Evolutionary conservation across 805 yeast species (phyloP).

Genomic region (Monosporozyma servazzii): DNA sequence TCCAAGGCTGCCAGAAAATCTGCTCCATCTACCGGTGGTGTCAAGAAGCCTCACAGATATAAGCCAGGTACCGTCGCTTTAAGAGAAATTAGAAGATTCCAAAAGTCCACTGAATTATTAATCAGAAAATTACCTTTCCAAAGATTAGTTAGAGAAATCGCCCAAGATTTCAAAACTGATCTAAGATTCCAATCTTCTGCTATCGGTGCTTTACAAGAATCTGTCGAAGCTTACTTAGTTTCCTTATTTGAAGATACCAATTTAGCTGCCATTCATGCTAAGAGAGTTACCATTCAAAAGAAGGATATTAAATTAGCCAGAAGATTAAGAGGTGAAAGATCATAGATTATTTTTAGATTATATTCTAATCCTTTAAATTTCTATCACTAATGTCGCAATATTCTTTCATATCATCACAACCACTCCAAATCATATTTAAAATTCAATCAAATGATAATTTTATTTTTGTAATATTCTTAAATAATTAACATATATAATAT

Average conservation of each 20-base stretch:
- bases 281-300: constrained; percentile 97
- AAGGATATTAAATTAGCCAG: constrained; percentile 97
- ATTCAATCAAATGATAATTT: background rate
- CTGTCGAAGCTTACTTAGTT: constrained; percentile 96
- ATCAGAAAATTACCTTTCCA: constrained; percentile 97
- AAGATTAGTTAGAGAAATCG: constrained; percentile 91
- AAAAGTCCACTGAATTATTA: constrained; percentile 88
- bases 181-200: constrained; percentile 97
- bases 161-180: constrained; percentile 88
- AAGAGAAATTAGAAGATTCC: constrained; percentile 96
- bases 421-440: background rate
- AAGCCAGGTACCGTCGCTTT: constrained; percentile 96
- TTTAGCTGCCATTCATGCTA: constrained; percentile 97
- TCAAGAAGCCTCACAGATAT: constrained; percentile 91
- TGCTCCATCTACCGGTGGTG: constrained; percentile 89
- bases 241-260: constrained; percentile 96
- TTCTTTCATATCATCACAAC: background rate
- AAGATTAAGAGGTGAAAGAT: constrained; percentile 95
- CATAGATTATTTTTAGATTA: constrained; percentile 32
- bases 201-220: constrained; percentile 95
- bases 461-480: background rate
- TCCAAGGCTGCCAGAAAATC: constrained; percentile 91
- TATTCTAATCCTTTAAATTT: background rate
- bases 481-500: background rate
- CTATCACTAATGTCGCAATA: background rate